A percentile compares a stretch with the other conserved stretches of the same genome.
Evolutionary conservation across 2,329 filamentous ascomycete species (phyloP).

Genomic region (Elsinoe perseae): DNA sequence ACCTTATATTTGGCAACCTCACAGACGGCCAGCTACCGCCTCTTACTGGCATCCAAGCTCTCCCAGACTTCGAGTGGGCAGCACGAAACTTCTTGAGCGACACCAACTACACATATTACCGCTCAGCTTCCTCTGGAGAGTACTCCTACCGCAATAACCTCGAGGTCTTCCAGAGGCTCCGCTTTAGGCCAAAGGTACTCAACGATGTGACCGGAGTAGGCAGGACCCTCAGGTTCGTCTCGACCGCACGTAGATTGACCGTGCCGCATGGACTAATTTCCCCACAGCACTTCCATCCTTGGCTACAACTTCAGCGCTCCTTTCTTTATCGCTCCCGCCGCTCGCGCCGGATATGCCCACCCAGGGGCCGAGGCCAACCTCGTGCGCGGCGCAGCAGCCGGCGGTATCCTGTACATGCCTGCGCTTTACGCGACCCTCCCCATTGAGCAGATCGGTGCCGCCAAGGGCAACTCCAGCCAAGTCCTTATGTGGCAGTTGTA

Average conservation of each 20-base stretch:
- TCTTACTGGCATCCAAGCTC: slow-evolving; percentile 40
- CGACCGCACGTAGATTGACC: slow-evolving; percentile 22
- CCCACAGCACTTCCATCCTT: slow-evolving; percentile 68
- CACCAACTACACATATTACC: slow-evolving; percentile 25
- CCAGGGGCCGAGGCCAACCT: slow-evolving; percentile 55
- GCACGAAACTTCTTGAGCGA: slow-evolving; percentile 36
- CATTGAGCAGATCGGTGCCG: slow-evolving; percentile 30
- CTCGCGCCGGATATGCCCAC: slow-evolving; percentile 83
- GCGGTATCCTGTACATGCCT: slow-evolving; percentile 45
- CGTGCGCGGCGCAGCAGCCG: slow-evolving; percentile 42
- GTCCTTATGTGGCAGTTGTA: slow-evolving; percentile 38
- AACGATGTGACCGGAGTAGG: slow-evolving; percentile 25
- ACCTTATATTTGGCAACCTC: slow-evolving; percentile 23
- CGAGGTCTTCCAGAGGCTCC: slow-evolving; percentile 42
- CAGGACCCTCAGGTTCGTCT: slow-evolving; percentile 24
- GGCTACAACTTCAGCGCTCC: slow-evolving; percentile 73
- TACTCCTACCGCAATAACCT: slow-evolving; percentile 52
- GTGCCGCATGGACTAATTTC: slow-evolving; percentile 8
- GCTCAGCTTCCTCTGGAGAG: slow-evolving; percentile 26
- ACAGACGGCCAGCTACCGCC: slow-evolving; percentile 35
- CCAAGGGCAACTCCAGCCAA: slow-evolving; percentile 34
- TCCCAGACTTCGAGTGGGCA: slow-evolving; percentile 51
- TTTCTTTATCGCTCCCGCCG: slow-evolving; percentile 91
- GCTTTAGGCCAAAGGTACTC: slow-evolving; percentile 25
- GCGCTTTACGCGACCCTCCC: slow-evolving; percentile 31